Evolutionary conservation across 176 grass and related monocot species (phyloP), one percentile per base, ranked within the genome.

Genomic region (Pontederia paniculata): DNA sequence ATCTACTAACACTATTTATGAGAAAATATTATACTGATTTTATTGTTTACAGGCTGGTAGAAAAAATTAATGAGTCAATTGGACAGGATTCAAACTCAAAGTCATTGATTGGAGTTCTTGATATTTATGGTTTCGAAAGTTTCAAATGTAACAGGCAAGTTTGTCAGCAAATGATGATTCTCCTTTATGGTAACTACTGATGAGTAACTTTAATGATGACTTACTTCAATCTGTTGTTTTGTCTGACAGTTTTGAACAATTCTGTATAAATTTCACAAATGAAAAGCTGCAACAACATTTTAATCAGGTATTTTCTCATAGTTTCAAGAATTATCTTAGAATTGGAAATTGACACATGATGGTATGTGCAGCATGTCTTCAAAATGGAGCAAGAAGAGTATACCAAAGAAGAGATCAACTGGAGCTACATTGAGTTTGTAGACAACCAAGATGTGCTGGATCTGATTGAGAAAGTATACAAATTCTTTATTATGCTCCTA

Each of bases 81-180:
- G 93, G 93, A 51, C 93, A 97, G 69, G 93, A 97, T 49, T 68
- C 80, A 72, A 74, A 52, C 67, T 97, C 86, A 1, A 83, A 84
- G 44, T 66, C 80, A 61, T 60, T 97, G 72, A 97, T 97, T 71
- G 93, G 93, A 18, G 93, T 97, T 55, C 93, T 97, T 81, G 93
- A 97, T 81, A 97, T 97, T 43, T 97, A 97, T 77, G 93, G 93
- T 7, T 97, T 97, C 69, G 93, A 97, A 81, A 97, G 86, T 79
- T 97, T 97, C 78, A 84, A 90, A 67, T 90, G 74, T 58, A 97
- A 97, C 50, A 97, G 93, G 93, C 81, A 74, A 81, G 7, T 43
- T 55, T n/a, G n/a, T n/a, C n/a, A n/a, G n/a, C n/a, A 69, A 57
- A 65, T 12, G 44, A 72, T 21, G 52, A 13, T 21, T 48, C 68